Evolutionary conservation across 2,329 filamentous ascomycete species (phyloP), one percentile per base, ranked within the genome.

Genomic region (Aspergillus pseudoglaucus): DNA sequence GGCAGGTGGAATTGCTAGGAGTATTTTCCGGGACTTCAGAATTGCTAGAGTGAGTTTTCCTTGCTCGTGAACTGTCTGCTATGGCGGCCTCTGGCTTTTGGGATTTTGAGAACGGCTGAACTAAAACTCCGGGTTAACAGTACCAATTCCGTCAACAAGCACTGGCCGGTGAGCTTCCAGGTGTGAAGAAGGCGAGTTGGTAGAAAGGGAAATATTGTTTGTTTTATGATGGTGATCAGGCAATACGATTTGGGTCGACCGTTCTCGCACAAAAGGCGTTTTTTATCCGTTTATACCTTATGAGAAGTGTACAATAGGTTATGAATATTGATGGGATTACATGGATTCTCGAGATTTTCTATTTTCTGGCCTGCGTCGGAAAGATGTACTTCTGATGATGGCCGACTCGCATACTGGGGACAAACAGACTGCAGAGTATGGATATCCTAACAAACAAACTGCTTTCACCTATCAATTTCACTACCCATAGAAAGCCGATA

Each of bases 141-240:
- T 98, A 80, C 70, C 89, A 91, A 75, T 98, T 98, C 75, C 82
- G 93, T 67, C 76, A 93, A 72, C 85, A 95, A 68, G 93, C 93
- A 15, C 74, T 96, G 53, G 84, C 80, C 27, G 93, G 93, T 44
- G 82, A 88, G 52, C 67, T 98, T 46, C 91, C 93, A 0, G 93
- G 93, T 60, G 93, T 98, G 47, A 89, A 85, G 79, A 95, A 95
- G 77, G 93, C 93, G 44, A 94, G 88, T 71, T 98, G 93, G 93
- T 98, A 88, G 39, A 59, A 49, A 35, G 25, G 30, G 8, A 37
- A 35, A 40, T 47, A 37, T 40, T 47, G 46, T 46, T 44, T 47
- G 38, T 46, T 39, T 18, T 6, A 50, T 48, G 25, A 30, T 42
- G 39, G 44, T 47, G 27, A 46, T 53, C 55, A 54, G 53, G 50